phyloP scores from a whole-genome alignment of 352 stramenopile genomes.

The Plasmopara halstedii region DNA sequence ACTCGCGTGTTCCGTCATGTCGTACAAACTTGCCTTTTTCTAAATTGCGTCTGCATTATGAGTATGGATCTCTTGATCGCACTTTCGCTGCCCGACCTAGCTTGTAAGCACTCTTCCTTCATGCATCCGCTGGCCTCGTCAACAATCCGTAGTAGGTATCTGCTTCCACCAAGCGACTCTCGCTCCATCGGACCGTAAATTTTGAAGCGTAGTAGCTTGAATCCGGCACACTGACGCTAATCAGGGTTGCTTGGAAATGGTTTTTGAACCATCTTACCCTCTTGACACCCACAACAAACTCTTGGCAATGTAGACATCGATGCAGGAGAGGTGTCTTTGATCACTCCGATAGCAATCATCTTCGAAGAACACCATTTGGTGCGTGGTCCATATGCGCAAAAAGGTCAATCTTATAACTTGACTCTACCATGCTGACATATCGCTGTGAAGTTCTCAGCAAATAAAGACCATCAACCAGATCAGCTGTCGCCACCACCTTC shows the following conservation, averaged over 20 bases:
- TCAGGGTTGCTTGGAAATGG: too few species aligned
- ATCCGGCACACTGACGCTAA: background rate
- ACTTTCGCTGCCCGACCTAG: background rate
- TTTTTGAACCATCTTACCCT: background rate
- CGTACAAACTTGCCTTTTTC: background rate
- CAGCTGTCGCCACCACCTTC: conserved; percentile 7
- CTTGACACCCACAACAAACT: background rate
- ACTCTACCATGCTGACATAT: background rate
- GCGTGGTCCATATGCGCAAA: background rate
- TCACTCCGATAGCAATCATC: background rate
- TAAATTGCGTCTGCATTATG: background rate
- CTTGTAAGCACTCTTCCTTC: background rate
- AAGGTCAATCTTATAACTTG: background rate
- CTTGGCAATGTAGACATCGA: background rate
- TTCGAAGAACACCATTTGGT: background rate
- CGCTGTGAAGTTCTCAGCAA: conserved; percentile 3
- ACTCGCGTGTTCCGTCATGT: background rate
- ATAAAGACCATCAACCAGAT: conserved; percentile 13
- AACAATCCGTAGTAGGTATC: background rate
- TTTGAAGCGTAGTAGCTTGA: background rate
- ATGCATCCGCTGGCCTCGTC: background rate
- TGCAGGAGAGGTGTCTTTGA: too few species aligned
- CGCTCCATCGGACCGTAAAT: background rate
- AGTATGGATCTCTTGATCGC: background rate
- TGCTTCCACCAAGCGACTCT: background rate